Percentiles rank a stretch among this genome's conserved stretches.
These are phyloP conservation scores for Deinandra increscens DNA, from an alignment of 129 eudicot species.

Conservation along the genomic window DNA sequence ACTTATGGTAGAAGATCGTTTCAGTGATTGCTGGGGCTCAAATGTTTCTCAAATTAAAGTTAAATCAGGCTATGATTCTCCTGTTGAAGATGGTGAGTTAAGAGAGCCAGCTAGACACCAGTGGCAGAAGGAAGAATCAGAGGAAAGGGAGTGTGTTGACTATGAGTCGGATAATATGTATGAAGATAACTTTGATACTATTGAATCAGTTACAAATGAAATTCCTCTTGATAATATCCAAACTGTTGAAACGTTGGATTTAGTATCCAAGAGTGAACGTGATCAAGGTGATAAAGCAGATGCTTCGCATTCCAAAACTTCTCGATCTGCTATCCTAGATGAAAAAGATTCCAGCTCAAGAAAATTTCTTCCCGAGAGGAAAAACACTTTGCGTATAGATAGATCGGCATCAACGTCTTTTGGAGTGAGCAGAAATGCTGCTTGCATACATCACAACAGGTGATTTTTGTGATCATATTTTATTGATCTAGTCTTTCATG, in stretches of 20 bases:
- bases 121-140: constrained; percentile 48
- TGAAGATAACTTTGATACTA: constrained; percentile 53
- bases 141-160: constrained; percentile 62
- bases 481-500: background rate
- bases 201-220: constrained; percentile 33
- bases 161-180: constrained; percentile 69
- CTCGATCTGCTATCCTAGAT: constrained; percentile 15
- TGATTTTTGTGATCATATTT: background rate
- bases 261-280: constrained; percentile 24
- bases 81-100: constrained; percentile 42
- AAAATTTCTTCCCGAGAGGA: constrained; percentile 20
- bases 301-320: constrained; percentile 17
- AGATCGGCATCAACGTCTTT: no score
- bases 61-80: constrained; percentile 37
- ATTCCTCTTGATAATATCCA: background rate
- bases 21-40: constrained; percentile 34
- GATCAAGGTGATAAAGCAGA: constrained; percentile 23
- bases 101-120: constrained; percentile 25
- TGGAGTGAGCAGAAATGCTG: no score
- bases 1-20: constrained; percentile 26
- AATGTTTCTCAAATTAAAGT: constrained; percentile 34
- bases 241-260: constrained; percentile 13
- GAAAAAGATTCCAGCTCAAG: constrained; percentile 26
- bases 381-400: constrained; percentile 29
- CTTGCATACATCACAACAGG: constrained; percentile 23